Base-by-base conservation (phyloP, 371 early-diverging fungal genomes). In the Mortierella sp. region DNA sequence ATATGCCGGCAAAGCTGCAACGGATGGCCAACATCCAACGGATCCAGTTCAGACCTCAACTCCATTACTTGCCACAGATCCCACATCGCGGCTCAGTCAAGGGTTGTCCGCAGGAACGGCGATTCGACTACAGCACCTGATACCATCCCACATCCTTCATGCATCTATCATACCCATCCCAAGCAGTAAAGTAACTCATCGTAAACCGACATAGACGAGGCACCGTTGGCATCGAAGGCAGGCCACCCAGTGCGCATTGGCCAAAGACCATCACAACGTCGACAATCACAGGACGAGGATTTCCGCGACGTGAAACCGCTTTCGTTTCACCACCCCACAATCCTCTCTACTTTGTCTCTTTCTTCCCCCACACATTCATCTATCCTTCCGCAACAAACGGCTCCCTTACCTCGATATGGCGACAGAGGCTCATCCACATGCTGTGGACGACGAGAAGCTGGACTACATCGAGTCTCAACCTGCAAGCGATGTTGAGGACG, bases 381-480 rank as follows among this genome's bases (percentile, higher is more conserved):
- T 43, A 5, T 16, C 44, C 44, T 43, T 43, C 14, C 44, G 16
- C 16, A 19, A 16, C 19, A 14, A 9, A 5, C 16, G 5, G 16
- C 5, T 17, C 16, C 34, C 34, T 14, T 17, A 13, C 37, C 50
- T 28, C 6, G 28, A 50, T 9, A 60, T 60, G 60, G 50, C 60
- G 17, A 43, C 4, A 39, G 52, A 31, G 21, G n/a, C 54, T 16
- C 8, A 53, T 39, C 61, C 61, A 2, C 52, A 56, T 50, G 39
- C 60, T 4, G 39, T 67, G 10, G 57, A 67, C 45, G 67, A 67
- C n/a, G 67, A 67, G 25, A 67, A 60, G 27, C 61, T 67, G 9
- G 67, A 67, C 21, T 67, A 43, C 47, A 67, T 67, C 25, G 60
- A 67, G 45, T 54, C 67, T 14, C 67, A 60, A n/a, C 60, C 67